Evolutionary conservation across 805 yeast species (phyloP), one percentile per base, ranked within the genome.

Genomic region (Ogataea zsoltii): DNA sequence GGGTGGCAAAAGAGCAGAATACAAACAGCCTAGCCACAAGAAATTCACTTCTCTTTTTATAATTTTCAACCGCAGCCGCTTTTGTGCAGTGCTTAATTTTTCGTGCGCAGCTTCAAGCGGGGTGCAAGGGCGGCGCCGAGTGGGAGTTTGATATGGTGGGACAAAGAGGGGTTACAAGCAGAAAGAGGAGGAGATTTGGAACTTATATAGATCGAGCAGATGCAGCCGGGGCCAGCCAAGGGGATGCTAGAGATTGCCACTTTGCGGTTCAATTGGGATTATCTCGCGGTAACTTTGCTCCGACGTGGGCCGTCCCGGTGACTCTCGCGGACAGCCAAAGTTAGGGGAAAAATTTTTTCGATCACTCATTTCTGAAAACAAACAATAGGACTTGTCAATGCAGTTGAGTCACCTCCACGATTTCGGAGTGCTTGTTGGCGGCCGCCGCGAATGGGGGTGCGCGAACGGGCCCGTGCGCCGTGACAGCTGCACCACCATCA

Each of bases 351-450:
- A 37, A 37, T 26, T n/a, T 16, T 37, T 37, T 37, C 25, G 32
- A 37, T 37, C 33, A 37, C 40, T 37, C 25, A 28, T 37, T 37
- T 26, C 40, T 26, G 29, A 23, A n/a, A 13, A 21, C 30, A 16
- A 16, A 37, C 40, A 37, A 37, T 37, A 28, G 31, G 9, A 17
- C 17, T 30, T 25, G 16, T 37, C 40, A 30, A 16, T 35, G 41
- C 41, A 42, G 21, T 16, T 41, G 44, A 41, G 39, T 41, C 44
- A 41, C 44, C 44, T 41, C 44, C 44, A 41, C 33, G n/a, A 29
- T 17, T 40, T 17, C 25, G 31, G 42, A 30, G 42, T 31, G 36
- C 30, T n/a, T n/a, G n/a, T n/a, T n/a, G n/a, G n/a, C n/a, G n/a
- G n/a, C n/a, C n/a, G n/a, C n/a, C n/a, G n/a, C n/a, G n/a, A n/a